Conservation (phyloP, 2,329 filamentous ascomycete species). For the Pseudocercospora crystallina region DNA sequence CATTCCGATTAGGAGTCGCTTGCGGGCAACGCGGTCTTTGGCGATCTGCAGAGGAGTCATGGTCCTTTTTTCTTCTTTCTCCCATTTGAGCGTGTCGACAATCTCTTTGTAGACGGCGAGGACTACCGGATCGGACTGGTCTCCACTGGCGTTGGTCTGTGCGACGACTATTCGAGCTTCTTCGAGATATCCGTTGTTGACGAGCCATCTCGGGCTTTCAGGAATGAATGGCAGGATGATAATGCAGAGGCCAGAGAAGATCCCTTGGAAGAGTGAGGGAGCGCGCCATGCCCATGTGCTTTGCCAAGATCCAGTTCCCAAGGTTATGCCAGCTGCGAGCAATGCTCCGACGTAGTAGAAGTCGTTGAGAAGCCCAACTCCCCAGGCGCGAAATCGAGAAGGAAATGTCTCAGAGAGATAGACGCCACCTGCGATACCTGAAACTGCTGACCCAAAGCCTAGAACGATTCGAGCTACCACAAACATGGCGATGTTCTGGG, state of each 20-base stretch:
- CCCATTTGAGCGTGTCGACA: slow-evolving; percentile 47
- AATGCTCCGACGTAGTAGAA: slow-evolving; percentile 43
- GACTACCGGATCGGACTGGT: slow-evolving; percentile 41
- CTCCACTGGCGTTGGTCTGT: slow-evolving; percentile 46
- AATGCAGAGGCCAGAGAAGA: slow-evolving; percentile 45
- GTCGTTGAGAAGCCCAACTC: slow-evolving; percentile 42
- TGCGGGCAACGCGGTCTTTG: slow-evolving; percentile 38
- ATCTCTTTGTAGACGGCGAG: slow-evolving; percentile 48
- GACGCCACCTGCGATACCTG: slow-evolving; percentile 47
- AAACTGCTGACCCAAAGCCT: slow-evolving; percentile 47
- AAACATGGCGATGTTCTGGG: slow-evolving; percentile 48
- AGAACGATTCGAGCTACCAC: slow-evolving; percentile 44
- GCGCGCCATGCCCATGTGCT: slow-evolving; percentile 50
- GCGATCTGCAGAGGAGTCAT: slow-evolving; percentile 41
- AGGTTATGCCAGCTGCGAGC: slow-evolving; percentile 50
- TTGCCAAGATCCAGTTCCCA: slow-evolving; percentile 43
- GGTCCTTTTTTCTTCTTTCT: slow-evolving; percentile 41
- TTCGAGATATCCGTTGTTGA: slow-evolving; percentile 41
- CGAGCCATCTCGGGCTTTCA: slow-evolving; percentile 52
- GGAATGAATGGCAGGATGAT: slow-evolving; percentile 47
- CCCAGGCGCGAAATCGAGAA: slow-evolving; percentile 47
- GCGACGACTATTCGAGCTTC: slow-evolving; percentile 46
- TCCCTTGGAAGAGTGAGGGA: slow-evolving; percentile 46
- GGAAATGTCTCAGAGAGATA: slow-evolving; percentile 54
- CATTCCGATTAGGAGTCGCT: slow-evolving; percentile 41